A percentile compares a stretch with the other conserved stretches of the same genome.
Evolutionary conservation across 2,329 filamentous ascomycete species (phyloP).

Genomic region (Ophiostoma ulmi): DNA sequence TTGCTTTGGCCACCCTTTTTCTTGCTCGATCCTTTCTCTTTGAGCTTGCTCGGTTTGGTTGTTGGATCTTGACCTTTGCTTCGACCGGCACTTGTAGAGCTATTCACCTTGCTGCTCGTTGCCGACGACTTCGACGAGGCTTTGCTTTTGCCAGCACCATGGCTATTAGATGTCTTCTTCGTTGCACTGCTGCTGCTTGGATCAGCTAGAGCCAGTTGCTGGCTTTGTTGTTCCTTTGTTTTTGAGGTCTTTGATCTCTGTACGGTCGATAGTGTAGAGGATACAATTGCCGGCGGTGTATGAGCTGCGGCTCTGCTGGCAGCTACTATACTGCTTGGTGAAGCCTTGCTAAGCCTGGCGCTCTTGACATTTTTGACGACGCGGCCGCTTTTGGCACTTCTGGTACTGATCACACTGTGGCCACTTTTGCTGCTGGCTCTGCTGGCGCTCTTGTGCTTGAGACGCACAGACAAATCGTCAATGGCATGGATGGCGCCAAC

Average conservation of each 20-base stretch:
- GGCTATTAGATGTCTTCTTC: neutral
- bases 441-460: constrained; percentile 26
- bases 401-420: neutral
- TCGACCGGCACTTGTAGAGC: neutral
- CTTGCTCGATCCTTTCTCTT: neutral
- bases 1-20: neutral
- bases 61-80: neutral
- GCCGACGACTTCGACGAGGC: neutral
- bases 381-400: neutral
- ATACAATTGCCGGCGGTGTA: neutral
- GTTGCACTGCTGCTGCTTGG: neutral
- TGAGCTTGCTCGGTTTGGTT: neutral
- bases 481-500: constrained; percentile 47
- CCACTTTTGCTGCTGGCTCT: constrained; percentile 19
- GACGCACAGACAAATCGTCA: constrained; percentile 41
- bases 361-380: neutral
- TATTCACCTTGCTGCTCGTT: neutral
- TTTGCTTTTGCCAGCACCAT: neutral
- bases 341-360: neutral
- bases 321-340: neutral
- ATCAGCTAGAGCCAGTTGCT: neutral
- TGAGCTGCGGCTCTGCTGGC: too few relatives aligned
- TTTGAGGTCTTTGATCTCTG: neutral
- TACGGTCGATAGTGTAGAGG: neutral
- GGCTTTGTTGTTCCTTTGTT: neutral